phyloP scores from a whole-genome alignment of 2,329 filamentous ascomycete species.

The Pestalotiopsis sp. region DNA sequence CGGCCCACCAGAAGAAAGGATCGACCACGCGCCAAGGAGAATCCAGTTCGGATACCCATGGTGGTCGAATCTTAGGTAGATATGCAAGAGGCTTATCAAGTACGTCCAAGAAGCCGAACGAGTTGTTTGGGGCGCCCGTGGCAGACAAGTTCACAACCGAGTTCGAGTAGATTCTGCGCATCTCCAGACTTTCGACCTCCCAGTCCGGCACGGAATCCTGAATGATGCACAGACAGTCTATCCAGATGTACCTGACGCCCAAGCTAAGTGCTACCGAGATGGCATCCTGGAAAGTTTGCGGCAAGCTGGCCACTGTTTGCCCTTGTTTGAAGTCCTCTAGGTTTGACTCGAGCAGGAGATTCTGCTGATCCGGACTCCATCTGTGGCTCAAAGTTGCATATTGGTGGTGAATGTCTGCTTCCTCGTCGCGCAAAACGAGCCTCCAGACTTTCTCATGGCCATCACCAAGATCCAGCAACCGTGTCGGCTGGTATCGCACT shows the following conservation, averaged over 20 bases:
- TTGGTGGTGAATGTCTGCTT: neutral
- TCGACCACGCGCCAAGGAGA: neutral
- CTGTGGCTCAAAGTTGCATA: slow-evolving; percentile 13
- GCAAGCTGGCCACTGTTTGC: neutral
- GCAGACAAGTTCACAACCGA: neutral
- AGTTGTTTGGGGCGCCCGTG: neutral
- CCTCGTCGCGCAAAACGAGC: neutral
- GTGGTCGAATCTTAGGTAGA: neutral
- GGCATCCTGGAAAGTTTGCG: neutral
- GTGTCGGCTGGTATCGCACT: neutral
- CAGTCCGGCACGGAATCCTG: neutral
- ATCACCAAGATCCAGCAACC: neutral
- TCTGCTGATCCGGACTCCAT: neutral
- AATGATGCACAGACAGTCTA: neutral
- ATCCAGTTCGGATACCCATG: neutral
- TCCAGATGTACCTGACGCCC: neutral
- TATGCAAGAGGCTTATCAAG: neutral
- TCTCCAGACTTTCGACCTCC: neutral
- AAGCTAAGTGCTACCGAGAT: neutral
- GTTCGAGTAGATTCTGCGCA: neutral
- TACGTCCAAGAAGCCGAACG: neutral
- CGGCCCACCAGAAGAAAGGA: slow-evolving; percentile 12
- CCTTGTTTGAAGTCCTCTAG: neutral
- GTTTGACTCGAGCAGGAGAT: neutral
- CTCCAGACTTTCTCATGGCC: neutral